phyloP scores from a whole-genome alignment of 169 alveolate genomes.

The Toxoplasma gondii region DNA sequence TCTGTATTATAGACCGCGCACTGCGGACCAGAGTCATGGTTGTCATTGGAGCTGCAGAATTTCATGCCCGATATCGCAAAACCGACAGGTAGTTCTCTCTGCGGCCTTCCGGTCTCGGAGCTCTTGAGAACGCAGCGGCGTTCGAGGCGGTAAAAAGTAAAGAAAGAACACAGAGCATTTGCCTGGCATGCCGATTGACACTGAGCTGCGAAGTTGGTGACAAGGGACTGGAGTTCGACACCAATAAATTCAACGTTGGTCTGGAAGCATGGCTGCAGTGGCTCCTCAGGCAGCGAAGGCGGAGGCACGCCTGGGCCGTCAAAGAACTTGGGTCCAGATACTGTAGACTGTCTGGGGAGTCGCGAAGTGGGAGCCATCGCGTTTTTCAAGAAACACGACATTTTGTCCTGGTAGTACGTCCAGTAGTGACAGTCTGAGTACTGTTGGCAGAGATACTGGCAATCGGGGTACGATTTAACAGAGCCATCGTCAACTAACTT shows the following conservation, averaged over 20 bases:
- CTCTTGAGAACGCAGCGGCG: neutral
- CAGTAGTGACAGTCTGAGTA: constrained; percentile 17
- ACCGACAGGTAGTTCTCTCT: neutral
- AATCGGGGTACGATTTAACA: neutral
- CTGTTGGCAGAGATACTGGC: constrained; percentile 6
- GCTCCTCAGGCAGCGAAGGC: neutral
- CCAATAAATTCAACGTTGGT: neutral
- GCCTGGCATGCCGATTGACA: neutral
- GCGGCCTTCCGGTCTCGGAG: neutral
- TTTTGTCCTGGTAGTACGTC: neutral
- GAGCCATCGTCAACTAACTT: neutral
- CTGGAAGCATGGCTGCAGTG: neutral
- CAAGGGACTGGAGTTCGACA: neutral
- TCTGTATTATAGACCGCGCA: neutral
- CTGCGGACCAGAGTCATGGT: neutral
- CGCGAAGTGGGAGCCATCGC: neutral
- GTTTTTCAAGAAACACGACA: constrained; percentile 31
- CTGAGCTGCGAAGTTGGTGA: neutral
- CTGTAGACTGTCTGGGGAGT: neutral
- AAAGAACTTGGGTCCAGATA: constrained; percentile 29
- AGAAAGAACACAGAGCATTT: neutral
- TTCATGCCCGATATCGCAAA: neutral
- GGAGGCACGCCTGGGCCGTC: neutral
- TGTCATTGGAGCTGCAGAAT: neutral
- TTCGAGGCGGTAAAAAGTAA: neutral